phyloP scores from a whole-genome alignment of 768 basidiomycete species.

The Leucocoprinus leucothites region DNA sequence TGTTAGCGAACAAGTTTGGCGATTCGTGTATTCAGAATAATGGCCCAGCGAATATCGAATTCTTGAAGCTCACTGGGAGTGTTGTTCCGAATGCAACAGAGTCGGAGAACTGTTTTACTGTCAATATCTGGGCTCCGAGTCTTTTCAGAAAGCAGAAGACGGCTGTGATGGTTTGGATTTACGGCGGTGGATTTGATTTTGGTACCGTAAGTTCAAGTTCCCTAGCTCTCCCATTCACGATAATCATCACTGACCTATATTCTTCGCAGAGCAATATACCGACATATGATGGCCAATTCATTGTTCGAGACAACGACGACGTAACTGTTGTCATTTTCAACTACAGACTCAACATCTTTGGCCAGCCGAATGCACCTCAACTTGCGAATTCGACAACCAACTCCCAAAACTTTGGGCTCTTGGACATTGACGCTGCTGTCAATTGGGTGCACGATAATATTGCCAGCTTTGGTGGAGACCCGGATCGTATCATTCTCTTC shows the following conservation, averaged over 20 bases:
- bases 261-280: slow-evolving; percentile 25
- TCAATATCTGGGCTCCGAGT: slow-evolving; percentile 37
- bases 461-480: slow-evolving; percentile 40
- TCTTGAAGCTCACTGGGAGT: slow-evolving; percentile 21
- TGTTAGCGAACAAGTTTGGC: slow-evolving; percentile 26
- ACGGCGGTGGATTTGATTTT: slow-evolving; percentile 33
- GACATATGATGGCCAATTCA: slow-evolving; percentile 25
- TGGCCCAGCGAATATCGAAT: slow-evolving; percentile 21
- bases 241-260: neutral
- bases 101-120: slow-evolving; percentile 33
- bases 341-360: slow-evolving; percentile 38
- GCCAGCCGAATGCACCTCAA: slow-evolving; percentile 38
- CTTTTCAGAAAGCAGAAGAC: slow-evolving; percentile 17
- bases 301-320: slow-evolving; percentile 32
- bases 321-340: slow-evolving; percentile 35
- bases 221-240: neutral
- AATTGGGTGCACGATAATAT: slow-evolving; percentile 49
- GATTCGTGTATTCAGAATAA: slow-evolving; percentile 28
- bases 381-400: slow-evolving; percentile 18
- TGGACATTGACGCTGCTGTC: slow-evolving; percentile 38
- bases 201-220: slow-evolving; percentile 25
- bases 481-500: slow-evolving; percentile 32
- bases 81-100: slow-evolving; percentile 25
- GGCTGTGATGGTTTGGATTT: slow-evolving; percentile 33
- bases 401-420: slow-evolving; percentile 37